Base-by-base conservation (phyloP, 179 eudicot genomes). In the Silene coronaria region DNA sequence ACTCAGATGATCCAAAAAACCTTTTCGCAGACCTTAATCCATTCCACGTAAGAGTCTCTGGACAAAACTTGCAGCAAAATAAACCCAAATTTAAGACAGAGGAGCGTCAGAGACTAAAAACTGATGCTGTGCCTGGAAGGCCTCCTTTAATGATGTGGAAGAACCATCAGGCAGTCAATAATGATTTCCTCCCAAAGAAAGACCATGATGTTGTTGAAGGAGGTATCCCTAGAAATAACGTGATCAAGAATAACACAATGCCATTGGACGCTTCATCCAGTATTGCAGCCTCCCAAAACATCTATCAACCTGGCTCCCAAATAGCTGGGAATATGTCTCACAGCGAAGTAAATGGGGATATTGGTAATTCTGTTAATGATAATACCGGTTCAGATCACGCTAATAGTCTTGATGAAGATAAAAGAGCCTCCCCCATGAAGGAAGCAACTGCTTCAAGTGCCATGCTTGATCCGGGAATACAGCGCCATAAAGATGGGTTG, bases 11-110 rank as follows among this genome's bases (percentile, higher is more conserved):
- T 71, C 82, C 93, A 28, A 90, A 81, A 70, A 87, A 91, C 79
- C 97, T 96, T 75, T 96, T 96, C 82, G 91, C 98, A 53, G 99
- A 96, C 76, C 96, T 96, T 21, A 96, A 96, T 74, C 99, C 98
- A 16, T 96, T 96, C 81, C 91, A 88, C 81, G 75, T 86, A 45
- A 88, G 88, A 80, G 94, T 91, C 46, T 76, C 93, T 78, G 92
- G 92, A n/a, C 92, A 85, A 76, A 70, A 82, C 69, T 71, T 87
- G 27, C 77, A 75, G 73, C 91, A 86, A 82, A 88, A 80, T 77
- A 85, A 87, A 70, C 82, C 84, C 73, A 70, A 76, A 38, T 84
- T 81, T 76, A 89, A 83, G 80, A 80, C 79, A 71, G 88, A 85
- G 74, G 89, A 86, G 59, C 78, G 80, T 74, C 91, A 79, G 68